Evolutionary conservation across 371 early-diverging fungal species (phyloP).

Genomic region (Mucor indicus): DNA sequence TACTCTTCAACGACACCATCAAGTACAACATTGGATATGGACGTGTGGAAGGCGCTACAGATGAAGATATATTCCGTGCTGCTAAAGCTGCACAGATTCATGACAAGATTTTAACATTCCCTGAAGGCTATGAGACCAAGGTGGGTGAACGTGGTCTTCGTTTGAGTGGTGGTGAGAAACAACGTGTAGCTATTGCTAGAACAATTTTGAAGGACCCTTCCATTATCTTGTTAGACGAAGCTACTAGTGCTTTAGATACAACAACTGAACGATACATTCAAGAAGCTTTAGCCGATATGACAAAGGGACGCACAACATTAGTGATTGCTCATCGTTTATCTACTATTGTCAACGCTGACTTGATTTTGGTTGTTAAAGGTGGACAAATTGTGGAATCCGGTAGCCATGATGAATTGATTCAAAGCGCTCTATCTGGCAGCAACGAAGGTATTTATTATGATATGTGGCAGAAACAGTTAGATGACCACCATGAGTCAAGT

Average conservation of each 20-base stretch:
- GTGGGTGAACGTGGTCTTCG: slow-evolving; percentile 94
- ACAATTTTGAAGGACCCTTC: slow-evolving; percentile 43
- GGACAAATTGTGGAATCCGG: slow-evolving; percentile 87
- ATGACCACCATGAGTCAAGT: slow-evolving; percentile 34
- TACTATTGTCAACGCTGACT: slow-evolving; percentile 70
- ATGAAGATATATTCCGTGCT: slow-evolving; percentile 67
- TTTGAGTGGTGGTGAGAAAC: slow-evolving; percentile 91
- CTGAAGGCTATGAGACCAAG: slow-evolving; percentile 83
- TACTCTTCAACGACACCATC: slow-evolving; percentile 82
- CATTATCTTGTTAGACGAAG: slow-evolving; percentile 41
- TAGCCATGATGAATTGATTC: slow-evolving; percentile 77
- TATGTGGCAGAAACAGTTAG: slow-evolving; percentile 88
- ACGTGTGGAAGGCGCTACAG: slow-evolving; percentile 50
- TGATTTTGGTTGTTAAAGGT: slow-evolving; percentile 70
- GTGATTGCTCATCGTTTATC: slow-evolving; percentile 89
- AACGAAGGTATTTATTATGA: slow-evolving; percentile 69
- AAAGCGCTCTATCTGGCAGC: slow-evolving; percentile 13
- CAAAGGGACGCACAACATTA: slow-evolving; percentile 83
- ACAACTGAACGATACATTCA: slow-evolving; percentile 81
- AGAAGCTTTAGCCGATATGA: slow-evolving; percentile 54
- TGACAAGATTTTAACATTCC: slow-evolving; percentile 60
- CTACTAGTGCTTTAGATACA: slow-evolving; percentile 67
- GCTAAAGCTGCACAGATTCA: slow-evolving; percentile 85
- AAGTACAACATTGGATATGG: slow-evolving; percentile 82
- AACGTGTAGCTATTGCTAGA: slow-evolving; percentile 46